A percentile compares a stretch with the other conserved stretches of the same genome.
Evolutionary conservation across 164 flowering plant species (phyloP).

Genomic region (Taxillus chinensis): DNA sequence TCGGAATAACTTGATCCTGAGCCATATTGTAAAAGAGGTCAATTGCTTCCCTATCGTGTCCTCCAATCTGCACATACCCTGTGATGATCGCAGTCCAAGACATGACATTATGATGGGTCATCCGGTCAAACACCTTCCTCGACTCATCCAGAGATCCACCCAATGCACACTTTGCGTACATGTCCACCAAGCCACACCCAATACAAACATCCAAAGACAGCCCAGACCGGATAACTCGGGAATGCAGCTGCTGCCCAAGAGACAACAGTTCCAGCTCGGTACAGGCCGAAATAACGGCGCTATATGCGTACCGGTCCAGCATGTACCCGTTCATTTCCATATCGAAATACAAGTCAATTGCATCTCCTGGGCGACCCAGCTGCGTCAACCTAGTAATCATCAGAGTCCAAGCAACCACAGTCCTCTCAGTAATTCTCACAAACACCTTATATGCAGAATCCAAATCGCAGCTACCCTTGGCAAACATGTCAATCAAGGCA

Average conservation of each 20-base stretch:
- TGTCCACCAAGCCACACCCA: conserved; percentile 69
- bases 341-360: conserved; percentile 44
- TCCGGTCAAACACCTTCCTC: conserved; percentile 54
- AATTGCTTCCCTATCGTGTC: conserved; percentile 45
- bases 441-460: conserved; percentile 53
- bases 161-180: conserved; percentile 58
- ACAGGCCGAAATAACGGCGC: conserved; percentile 58
- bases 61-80: conserved; percentile 57
- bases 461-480: conserved; percentile 44
- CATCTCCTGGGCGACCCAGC: conserved; percentile 37
- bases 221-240: conserved; percentile 35
- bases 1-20: conserved; percentile 36
- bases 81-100: conserved; percentile 87
- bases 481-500: conserved; percentile 70
- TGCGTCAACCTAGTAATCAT: conserved; percentile 71
- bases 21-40: conserved; percentile 50
- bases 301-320: conserved; percentile 58
- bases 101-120: conserved; percentile 68
- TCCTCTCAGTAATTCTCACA: conserved; percentile 56
- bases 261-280: conserved; percentile 35
- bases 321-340: conserved; percentile 43
- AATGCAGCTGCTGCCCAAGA: conserved; percentile 63
- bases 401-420: conserved; percentile 66
- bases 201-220: conserved; percentile 55
- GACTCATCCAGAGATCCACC: conserved; percentile 40